Base-by-base conservation (phyloP, 805 yeast genomes). In the Sugiyamaella qingdaonensis region DNA sequence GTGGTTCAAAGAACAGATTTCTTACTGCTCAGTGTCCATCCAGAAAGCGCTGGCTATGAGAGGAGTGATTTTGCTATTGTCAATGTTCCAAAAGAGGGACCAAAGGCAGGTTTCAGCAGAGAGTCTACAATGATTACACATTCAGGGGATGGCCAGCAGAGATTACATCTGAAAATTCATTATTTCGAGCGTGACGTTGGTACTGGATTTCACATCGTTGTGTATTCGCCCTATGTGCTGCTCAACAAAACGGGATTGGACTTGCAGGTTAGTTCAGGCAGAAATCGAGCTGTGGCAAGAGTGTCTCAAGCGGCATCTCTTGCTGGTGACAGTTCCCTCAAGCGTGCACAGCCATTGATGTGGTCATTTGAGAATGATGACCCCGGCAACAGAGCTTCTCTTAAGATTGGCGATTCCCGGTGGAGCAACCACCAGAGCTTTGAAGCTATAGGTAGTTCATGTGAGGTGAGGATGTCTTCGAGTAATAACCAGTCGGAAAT, bases 381-480 rank as follows among this genome's bases (percentile, higher is more conserved):
- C 48, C 78, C 82, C 27, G 78, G 76, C 41, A 84, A 85, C 61
- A 74, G 95, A 54, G 95, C 91, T 0, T 63, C 77, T 24, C 61
- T 91, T 5, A 77, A 78, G 55, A 75, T 88, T 18, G 86, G 79
- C 0, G 87, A 86, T 51, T 85, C 96, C 0, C 74, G 75, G 5
- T 79, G 87, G 79, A 86, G 96, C 58, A 66, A 73, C 1, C 87
- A 88, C 1, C 73, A 88, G 46, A 84, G 95, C 65, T 82, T 94
- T 62, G 97, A 91, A 64, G 95, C 96, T 2, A 78, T 92, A 52
- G 99, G 99, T 0, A 92, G 90, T 58, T 74, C 82, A 1, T 76
- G 79, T 42, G 96, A 82, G 52, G 72, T 79, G 2, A 68, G 70
- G 2, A 66, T 82, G 51, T 60, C 66, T 10, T 61, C 74, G 1